These are phyloP conservation scores for Ceratocystis ficicola DNA, from an alignment of 2,329 filamentous ascomycete species.

Conservation along the genomic window DNA sequence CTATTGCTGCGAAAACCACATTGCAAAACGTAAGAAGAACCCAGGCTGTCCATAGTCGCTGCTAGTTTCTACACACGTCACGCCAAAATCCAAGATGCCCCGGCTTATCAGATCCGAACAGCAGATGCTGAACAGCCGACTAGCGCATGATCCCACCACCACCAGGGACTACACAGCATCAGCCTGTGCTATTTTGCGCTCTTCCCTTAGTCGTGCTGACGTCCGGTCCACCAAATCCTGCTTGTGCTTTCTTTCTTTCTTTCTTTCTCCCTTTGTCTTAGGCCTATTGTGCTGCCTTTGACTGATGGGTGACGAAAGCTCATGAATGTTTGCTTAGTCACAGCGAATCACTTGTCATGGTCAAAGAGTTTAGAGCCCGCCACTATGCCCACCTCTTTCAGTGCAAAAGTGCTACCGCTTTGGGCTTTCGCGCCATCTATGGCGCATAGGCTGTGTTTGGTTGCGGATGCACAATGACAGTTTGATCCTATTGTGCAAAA, in stretches of 20 bases:
- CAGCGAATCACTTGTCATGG: too few relatives aligned
- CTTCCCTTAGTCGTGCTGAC: background rate
- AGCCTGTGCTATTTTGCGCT: background rate
- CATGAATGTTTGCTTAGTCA: too few relatives aligned
- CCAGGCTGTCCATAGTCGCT: background rate
- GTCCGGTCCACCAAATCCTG: background rate
- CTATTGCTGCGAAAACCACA: background rate
- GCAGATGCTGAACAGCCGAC: background rate
- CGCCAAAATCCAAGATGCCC: background rate
- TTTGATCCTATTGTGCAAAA: background rate
- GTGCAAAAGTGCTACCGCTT: background rate
- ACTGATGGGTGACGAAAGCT: too few relatives aligned
- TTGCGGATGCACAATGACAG: background rate
- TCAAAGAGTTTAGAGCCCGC: too few relatives aligned
- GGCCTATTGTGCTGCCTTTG: too few relatives aligned
- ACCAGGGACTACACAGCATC: background rate
- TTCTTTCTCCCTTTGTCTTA: background rate
- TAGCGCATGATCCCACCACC: background rate
- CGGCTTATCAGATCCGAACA: background rate
- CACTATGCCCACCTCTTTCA: background rate
- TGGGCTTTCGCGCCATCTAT: background rate
- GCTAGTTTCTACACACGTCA: background rate
- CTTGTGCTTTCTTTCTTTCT: background rate
- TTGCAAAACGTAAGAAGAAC: background rate
- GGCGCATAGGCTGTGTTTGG: background rate